These are phyloP conservation scores for Thermochaetoides thermophila DNA, from an alignment of 495 filamentous ascomycete genomes.

Conservation along the genomic window DNA sequence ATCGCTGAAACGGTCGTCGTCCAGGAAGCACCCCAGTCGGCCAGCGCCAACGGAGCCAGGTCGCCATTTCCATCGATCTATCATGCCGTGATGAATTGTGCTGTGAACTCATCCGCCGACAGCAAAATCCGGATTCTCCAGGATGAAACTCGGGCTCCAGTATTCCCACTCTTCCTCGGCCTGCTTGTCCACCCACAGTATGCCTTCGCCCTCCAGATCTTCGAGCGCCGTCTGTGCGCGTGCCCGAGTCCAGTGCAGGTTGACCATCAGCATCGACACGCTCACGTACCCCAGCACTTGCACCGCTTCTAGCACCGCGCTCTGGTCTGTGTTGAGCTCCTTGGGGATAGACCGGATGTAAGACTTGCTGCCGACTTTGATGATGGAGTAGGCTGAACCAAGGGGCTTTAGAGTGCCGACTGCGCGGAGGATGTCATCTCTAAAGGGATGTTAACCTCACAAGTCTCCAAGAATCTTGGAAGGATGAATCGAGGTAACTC, in stretches of 20 bases:
- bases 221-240: constrained; percentile 79
- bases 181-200: constrained; percentile 91
- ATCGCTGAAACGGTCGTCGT: too few species aligned
- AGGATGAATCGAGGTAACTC: constrained; percentile 9
- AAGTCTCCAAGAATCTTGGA: not conserved
- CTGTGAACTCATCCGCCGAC: too few species aligned
- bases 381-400: constrained; percentile 71
- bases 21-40: not conserved
- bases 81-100: too few species aligned
- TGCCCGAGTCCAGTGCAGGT: constrained; percentile 72
- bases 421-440: constrained; percentile 83
- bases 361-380: constrained; percentile 63
- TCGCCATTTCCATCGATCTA: too few species aligned
- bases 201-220: constrained; percentile 75
- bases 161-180: constrained; percentile 82
- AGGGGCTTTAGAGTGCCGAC: constrained; percentile 79
- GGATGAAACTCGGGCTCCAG: constrained; percentile 66
- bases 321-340: constrained; percentile 91
- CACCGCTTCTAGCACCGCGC: constrained; percentile 76
- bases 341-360: constrained; percentile 92
- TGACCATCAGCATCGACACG: constrained; percentile 82
- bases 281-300: constrained; percentile 77
- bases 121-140: constrained; percentile 14
- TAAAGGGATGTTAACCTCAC: constrained; percentile 13
- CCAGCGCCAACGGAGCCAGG: too few species aligned